Evolutionary conservation across 1,139 yeast genomes (phyloP).

Genomic region (Saccharomyces hybrid): DNA sequence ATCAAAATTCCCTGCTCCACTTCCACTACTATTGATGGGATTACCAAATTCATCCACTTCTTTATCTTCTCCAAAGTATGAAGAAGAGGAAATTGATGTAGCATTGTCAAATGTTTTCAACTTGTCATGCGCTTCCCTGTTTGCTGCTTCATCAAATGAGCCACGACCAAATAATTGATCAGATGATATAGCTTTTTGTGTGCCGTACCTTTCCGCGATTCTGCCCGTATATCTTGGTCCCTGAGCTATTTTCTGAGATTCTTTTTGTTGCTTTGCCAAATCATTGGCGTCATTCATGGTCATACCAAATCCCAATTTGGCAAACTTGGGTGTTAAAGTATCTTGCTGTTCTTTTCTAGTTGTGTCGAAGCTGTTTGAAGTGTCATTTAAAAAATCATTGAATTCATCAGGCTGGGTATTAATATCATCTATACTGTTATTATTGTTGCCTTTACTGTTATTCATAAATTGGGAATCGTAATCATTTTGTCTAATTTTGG

Average conservation of each 20-base stretch:
- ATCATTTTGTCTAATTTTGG: background rate
- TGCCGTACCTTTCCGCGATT: slow-evolving; percentile 70
- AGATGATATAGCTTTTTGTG: slow-evolving; percentile 89
- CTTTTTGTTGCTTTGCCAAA: slow-evolving; percentile 37
- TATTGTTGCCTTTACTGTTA: slow-evolving; percentile 4
- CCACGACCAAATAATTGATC: slow-evolving; percentile 93
- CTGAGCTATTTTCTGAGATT: slow-evolving; percentile 36
- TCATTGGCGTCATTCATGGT: slow-evolving; percentile 44
- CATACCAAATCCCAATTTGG: slow-evolving; percentile 83
- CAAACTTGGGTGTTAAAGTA: slow-evolving; percentile 57
- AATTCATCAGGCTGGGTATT: slow-evolving; percentile 12
- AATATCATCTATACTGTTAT: slow-evolving; percentile 1
- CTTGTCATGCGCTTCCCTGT: slow-evolving; percentile 70
- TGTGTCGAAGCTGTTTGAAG: background rate
- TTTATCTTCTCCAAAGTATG: slow-evolving; percentile 87
- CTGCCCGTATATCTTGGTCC: slow-evolving; percentile 55
- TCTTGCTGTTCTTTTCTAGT: slow-evolving; percentile 2
- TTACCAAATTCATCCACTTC: slow-evolving; percentile 33
- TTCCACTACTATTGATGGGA: slow-evolving; percentile 19
- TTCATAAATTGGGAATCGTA: slow-evolving; percentile 1
- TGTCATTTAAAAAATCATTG: slow-evolving; percentile 8
- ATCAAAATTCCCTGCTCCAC: slow-evolving; percentile 7
- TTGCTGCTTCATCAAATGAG: slow-evolving; percentile 67
- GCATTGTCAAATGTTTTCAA: slow-evolving; percentile 79
- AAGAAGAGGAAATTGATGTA: slow-evolving; percentile 80